Evolutionary conservation across 768 basidiomycete genomes (phyloP), one percentile per base, ranked within the genome.

Genomic region (Boletus rubroflammeus): DNA sequence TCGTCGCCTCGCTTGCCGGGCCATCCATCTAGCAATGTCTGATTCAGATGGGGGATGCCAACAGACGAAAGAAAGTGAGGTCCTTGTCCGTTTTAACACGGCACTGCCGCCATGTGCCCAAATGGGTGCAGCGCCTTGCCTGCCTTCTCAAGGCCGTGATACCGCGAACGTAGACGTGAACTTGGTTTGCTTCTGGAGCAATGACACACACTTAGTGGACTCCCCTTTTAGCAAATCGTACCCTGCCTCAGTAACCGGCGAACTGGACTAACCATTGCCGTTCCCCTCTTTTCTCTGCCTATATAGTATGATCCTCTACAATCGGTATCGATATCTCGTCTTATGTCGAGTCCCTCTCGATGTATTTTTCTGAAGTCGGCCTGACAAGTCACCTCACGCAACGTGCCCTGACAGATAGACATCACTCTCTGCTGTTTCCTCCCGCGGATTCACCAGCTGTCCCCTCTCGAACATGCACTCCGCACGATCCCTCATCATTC

Each of bases 261-360:
- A 69, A 50, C 45, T 53, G 35, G 43, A 34, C 32, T 38, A 23
- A 14, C 45, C 38, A 47, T 64, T 60, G 42, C 67, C 69, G 69
- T 61, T 34, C n/a, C 47, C 15, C 21, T 28, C 6, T 50, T 28
- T 23, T 38, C 36, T 54, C 55, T 54, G 5, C 55, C 50, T 69
- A 69, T 69, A 69, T 71, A n/a, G n/a, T n/a, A 67, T 64, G 60
- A 54, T 45, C 23, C 25, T 19, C 29, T 42, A 25, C 47, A 43
- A 17, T 47, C 25, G 28, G 32, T 51, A 47, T 46, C 25, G 28
- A 35, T 51, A 47, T 46, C 38, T 50, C 46, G 31, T 48, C 17
- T 19, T 7, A 46, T 47, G 54, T 52, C 31, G 50, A 55, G 41
- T 21, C 31, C 31, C n/a, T 58, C 47, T 26, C 47, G 47, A 69